Percentiles rank a stretch among this genome's conserved stretches.
Conservation (phyloP, 2,329 filamentous ascomycete genomes). For the Monosporascus sp. region DNA sequence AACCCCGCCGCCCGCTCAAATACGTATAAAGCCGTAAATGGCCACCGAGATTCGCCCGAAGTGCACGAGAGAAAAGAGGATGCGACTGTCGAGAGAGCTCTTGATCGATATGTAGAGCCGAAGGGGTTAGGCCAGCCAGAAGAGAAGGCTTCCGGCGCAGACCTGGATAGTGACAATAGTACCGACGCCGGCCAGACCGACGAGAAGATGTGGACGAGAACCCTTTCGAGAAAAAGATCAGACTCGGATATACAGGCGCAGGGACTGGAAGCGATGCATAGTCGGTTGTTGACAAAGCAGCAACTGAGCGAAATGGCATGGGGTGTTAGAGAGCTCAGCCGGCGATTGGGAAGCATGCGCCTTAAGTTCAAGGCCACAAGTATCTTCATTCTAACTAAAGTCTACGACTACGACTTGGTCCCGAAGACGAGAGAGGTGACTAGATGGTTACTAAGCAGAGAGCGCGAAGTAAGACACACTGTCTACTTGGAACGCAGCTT, state of each 20-base stretch:
- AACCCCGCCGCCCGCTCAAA: slow-evolving; percentile 30
- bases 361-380: slow-evolving; percentile 75
- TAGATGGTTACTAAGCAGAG: slow-evolving; percentile 71
- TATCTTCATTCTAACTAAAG: slow-evolving; percentile 87
- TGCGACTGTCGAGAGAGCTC: slow-evolving; percentile 19
- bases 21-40: slow-evolving; percentile 27
- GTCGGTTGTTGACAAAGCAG: slow-evolving; percentile 85
- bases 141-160: slow-evolving; percentile 23
- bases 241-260: slow-evolving; percentile 32
- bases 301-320: slow-evolving; percentile 96
- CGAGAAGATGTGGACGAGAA: slow-evolving; percentile 48
- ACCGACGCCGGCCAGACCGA: slow-evolving; percentile 48
- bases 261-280: slow-evolving; percentile 36
- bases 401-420: slow-evolving; percentile 78
- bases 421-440: slow-evolving; percentile 70
- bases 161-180: slow-evolving; percentile 34
- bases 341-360: slow-evolving; percentile 76
- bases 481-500: slow-evolving; percentile 82
- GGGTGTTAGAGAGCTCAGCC: slow-evolving; percentile 85
- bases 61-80: slow-evolving; percentile 12
- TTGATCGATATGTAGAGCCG: slow-evolving; percentile 27
- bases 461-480: slow-evolving; percentile 62
- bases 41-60: slow-evolving; percentile 10
- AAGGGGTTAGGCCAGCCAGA: slow-evolving; percentile 24
- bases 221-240: slow-evolving; percentile 39